Evolutionary conservation across 1,284 basidiomycete genomes (phyloP).

Genomic region (Apiotrichum montevideense): DNA sequence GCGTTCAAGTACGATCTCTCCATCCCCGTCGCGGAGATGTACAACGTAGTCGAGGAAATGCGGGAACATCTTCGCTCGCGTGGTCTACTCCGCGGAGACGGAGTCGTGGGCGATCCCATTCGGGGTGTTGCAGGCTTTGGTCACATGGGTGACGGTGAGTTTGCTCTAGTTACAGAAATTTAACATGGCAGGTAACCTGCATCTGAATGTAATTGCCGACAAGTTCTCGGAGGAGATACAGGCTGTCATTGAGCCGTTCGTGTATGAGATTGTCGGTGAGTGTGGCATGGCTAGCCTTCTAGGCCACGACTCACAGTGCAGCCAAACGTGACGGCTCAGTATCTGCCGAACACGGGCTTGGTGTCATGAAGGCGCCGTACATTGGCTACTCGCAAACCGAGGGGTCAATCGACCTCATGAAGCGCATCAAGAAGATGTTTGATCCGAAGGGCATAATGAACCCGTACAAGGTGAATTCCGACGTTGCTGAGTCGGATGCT

Average conservation of each 20-base stretch:
- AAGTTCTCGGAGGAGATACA: conserved; percentile 78
- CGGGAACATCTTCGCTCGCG: conserved; percentile 65
- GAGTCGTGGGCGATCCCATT: conserved; percentile 58
- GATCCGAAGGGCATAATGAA: conserved; percentile 87
- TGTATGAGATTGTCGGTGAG: conserved; percentile 77
- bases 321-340: conserved; percentile 69
- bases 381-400: conserved; percentile 70
- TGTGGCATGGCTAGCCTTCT: background rate
- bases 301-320: conserved; percentile 6
- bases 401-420: conserved; percentile 81
- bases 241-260: conserved; percentile 83
- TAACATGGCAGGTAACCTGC: conserved; percentile 60
- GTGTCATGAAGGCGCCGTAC: conserved; percentile 90
- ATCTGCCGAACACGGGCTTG: conserved; percentile 91
- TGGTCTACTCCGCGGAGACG: conserved; percentile 58
- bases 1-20: conserved; percentile 98
- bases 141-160: conserved; percentile 77
- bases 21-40: conserved; percentile 81
- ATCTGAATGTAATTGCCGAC: conserved; percentile 87
- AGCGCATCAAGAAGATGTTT: conserved; percentile 77
- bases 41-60: conserved; percentile 78
- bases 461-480: conserved; percentile 33
- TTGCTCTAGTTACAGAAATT: too few relatives aligned
- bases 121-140: conserved; percentile 86
- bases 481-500: too few relatives aligned